A percentile compares a stretch with the other conserved stretches of the same genome.
Evolutionary conservation across 1,139 yeast genomes (phyloP).

Genomic region (Kluyveromyces sp.): DNA sequence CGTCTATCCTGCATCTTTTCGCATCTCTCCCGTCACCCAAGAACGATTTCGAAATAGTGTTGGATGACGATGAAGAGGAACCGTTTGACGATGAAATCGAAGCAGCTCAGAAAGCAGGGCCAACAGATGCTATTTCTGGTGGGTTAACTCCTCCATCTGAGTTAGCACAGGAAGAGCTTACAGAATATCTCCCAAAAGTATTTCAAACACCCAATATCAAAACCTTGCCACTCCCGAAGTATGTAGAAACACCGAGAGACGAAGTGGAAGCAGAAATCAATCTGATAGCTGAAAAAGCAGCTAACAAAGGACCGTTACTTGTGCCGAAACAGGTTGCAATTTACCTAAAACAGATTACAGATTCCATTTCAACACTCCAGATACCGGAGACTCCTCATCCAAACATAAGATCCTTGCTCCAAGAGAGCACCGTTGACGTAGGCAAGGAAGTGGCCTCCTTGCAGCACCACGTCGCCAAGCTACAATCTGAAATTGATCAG

Average conservation of each 20-base stretch:
- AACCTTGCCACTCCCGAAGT: conserved; percentile 14
- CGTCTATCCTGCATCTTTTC: conserved; percentile 30
- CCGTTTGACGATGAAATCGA: conserved; percentile 8
- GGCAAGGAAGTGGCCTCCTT: conserved; percentile 9
- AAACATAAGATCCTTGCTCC: conserved; percentile 7
- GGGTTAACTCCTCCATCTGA: conserved; percentile 2
- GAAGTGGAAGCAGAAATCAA: conserved; percentile 18
- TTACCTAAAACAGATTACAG: neutral
- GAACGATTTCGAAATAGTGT: conserved; percentile 50
- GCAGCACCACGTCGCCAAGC: conserved; percentile 2
- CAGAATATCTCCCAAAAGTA: neutral
- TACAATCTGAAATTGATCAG: conserved; percentile 15
- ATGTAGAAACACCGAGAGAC: conserved; percentile 13
- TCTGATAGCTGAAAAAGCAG: conserved; percentile 10
- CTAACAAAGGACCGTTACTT: neutral
- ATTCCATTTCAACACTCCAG: neutral
- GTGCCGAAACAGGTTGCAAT: neutral
- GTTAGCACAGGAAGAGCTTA: neutral
- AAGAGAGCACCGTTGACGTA: neutral
- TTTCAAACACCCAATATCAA: conserved; percentile 11
- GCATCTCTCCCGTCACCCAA: conserved; percentile 46
- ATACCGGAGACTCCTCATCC: conserved; percentile 1
- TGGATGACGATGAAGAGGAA: conserved; percentile 24
- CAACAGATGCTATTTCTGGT: neutral
- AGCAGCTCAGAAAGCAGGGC: conserved; percentile 28